Percentiles rank a stretch among this genome's conserved stretches.
Conservation (phyloP, 2,329 filamentous ascomycete genomes). For the Aspergillus piperis region DNA sequence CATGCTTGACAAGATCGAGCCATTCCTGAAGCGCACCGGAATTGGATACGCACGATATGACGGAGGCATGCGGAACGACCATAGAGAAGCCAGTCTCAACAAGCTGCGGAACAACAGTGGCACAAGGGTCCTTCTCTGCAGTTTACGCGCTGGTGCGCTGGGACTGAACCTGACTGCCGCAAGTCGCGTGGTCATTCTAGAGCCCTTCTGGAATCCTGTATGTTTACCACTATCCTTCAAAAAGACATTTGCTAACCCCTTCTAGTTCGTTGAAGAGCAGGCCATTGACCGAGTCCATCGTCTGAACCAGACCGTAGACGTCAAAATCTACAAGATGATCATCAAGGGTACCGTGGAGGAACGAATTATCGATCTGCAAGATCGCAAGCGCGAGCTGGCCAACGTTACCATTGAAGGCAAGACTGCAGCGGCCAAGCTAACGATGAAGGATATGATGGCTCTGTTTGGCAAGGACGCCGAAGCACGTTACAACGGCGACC, state of each 20-base stretch:
- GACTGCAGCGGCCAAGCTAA: slow-evolving; percentile 76
- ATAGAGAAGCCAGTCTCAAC: slow-evolving; percentile 81
- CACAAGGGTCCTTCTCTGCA: slow-evolving; percentile 85
- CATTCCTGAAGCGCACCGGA: slow-evolving; percentile 74
- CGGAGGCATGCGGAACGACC: slow-evolving; percentile 90
- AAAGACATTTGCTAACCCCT: slow-evolving; percentile 18
- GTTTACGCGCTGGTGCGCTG: slow-evolving; percentile 87
- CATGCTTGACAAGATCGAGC: slow-evolving; percentile 95
- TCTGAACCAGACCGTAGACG: slow-evolving; percentile 93
- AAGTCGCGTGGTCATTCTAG: slow-evolving; percentile 87
- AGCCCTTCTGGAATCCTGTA: slow-evolving; percentile 98
- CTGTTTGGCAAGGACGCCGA: slow-evolving; percentile 76
- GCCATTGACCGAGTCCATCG: slow-evolving; percentile 97
- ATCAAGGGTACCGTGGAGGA: slow-evolving; percentile 86
- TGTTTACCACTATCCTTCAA: slow-evolving; percentile 35
- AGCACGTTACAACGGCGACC: slow-evolving; percentile 43
- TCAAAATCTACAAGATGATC: slow-evolving; percentile 92
- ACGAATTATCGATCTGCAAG: slow-evolving; percentile 89
- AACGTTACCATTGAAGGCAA: slow-evolving; percentile 84
- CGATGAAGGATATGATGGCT: slow-evolving; percentile 88
- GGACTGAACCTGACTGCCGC: slow-evolving; percentile 94
- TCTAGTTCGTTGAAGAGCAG: slow-evolving; percentile 92
- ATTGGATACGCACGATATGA: slow-evolving; percentile 89
- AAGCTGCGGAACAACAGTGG: slow-evolving; percentile 71
- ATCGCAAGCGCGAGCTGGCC: slow-evolving; percentile 90